phyloP scores from a whole-genome alignment of 129 eudicot genomes.

The Escallonia herrerae region DNA sequence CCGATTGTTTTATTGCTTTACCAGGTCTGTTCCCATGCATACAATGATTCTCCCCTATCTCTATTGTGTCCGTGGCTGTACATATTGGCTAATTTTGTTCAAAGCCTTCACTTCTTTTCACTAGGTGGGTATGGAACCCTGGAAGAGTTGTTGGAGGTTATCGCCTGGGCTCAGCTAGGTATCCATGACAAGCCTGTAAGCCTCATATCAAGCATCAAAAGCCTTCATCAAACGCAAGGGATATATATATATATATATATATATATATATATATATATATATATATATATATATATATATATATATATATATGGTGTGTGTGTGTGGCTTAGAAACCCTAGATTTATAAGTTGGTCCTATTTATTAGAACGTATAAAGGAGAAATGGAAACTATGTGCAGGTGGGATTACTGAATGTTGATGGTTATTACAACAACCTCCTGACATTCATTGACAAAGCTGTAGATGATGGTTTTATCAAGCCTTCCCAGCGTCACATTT shows the following conservation, averaged over 20 bases:
- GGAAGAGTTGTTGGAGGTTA: conserved; percentile 71
- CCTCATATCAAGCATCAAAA: background rate
- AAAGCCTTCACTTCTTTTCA: background rate
- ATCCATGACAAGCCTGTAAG: conserved; percentile 82
- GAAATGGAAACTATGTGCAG: conserved; percentile 19
- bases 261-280: too few species aligned
- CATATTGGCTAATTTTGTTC: too few species aligned
- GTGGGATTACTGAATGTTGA: conserved; percentile 81
- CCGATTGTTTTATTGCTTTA: conserved; percentile 80
- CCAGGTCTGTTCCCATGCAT: conserved; percentile 36
- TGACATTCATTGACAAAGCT: conserved; percentile 82
- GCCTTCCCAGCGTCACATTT: conserved; percentile 79
- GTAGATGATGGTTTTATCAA: conserved; percentile 87
- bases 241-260: too few species aligned
- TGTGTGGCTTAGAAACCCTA: background rate
- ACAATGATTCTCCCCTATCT: background rate
- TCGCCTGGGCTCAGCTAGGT: conserved; percentile 85
- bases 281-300: too few species aligned
- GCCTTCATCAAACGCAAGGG: too few species aligned
- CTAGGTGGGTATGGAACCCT: conserved; percentile 83
- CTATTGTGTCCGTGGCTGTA: too few species aligned
- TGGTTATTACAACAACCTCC: conserved; percentile 68
- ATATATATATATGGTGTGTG: too few species aligned
- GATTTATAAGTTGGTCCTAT: background rate
- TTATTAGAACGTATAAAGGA: too few species aligned